Base-by-base conservation (phyloP, 2,329 filamentous ascomycete genomes). In the Penicillium sp. region DNA sequence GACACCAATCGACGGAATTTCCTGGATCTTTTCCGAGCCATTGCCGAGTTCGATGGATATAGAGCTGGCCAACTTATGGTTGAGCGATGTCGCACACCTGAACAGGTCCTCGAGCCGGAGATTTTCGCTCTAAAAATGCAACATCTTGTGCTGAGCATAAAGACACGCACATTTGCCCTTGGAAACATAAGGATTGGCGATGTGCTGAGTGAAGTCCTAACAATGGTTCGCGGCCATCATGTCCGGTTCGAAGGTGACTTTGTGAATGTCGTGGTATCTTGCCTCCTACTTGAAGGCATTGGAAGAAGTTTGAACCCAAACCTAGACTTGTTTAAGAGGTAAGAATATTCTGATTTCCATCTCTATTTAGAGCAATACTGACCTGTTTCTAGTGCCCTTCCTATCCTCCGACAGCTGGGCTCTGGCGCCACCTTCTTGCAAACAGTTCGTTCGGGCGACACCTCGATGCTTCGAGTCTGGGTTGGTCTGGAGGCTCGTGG, bases 41-140 rank as follows among this genome's bases (percentile, higher is more conserved):
- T 99, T 22, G 94, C 94, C 15, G 93, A 97, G 67, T 99, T 99
- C 65, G 92, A 99, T 69, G 94, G 94, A 9, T 97, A 97, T 77
- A 92, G 90, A 70, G 92, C 93, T 4, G 94, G 94, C 0, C 86
- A 95, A 59, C 81, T 99, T 40, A 99, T 99, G 94, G 93, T 95
- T 56, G 90, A 96, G 73, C 87, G 94, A 43, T 97, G 92, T 69
- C 88, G 93, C 15, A 92, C 96, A 70, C 94, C 94, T 0, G 89
- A 94, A 43, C 89, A 89, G 2, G 94, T 99, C 1, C 81, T 96
- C 22, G 89, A 97, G 62, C 78, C 88, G 56, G 93, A 99, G 62
- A 84, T 97, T 0, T 99, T 97, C 69, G 92, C 93, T 0, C 79
- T 97, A 55, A 91, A 92, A 71, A 97, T 99, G 93, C 92, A 99